Evolutionary conservation across 192 early-diverging fungal genomes (phyloP).

Genomic region (Dimargaris verticillata): DNA sequence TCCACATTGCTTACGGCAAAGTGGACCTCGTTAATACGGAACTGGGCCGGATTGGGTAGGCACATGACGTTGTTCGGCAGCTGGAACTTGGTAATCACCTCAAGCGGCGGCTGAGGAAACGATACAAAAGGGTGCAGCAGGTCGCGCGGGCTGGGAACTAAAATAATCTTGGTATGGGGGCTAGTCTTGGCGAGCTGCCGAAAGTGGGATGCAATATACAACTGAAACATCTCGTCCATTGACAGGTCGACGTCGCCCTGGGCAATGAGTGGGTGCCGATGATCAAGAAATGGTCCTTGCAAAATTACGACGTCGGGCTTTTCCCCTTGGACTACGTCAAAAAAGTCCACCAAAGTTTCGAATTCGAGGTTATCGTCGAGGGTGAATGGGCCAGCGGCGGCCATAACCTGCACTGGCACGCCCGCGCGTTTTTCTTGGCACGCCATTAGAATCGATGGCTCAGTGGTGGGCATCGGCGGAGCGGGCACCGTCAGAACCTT

Average conservation of each 20-base stretch:
- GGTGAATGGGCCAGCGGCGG: conserved; percentile 78
- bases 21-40: conserved; percentile 66
- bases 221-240: conserved; percentile 45
- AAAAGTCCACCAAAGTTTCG: conserved; percentile 66
- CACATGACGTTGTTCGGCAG: conserved; percentile 14
- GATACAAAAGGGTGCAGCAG: conserved; percentile 49
- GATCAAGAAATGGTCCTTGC: conserved; percentile 56
- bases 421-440: neutral
- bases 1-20: conserved; percentile 67
- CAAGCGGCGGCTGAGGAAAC: conserved; percentile 76
- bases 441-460: neutral
- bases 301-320: conserved; percentile 70
- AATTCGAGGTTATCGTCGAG: conserved; percentile 60
- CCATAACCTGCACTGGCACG: conserved; percentile 35
- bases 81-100: conserved; percentile 11
- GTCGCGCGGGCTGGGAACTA: conserved; percentile 69
- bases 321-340: conserved; percentile 36
- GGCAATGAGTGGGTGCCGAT: conserved; percentile 35
- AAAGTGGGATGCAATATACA: conserved; percentile 40
- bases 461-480: conserved; percentile 21
- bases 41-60: conserved; percentile 66
- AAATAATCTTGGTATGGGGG: conserved; percentile 31
- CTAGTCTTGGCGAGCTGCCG: conserved; percentile 28
- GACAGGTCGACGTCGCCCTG: conserved; percentile 34
- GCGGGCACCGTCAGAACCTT: conserved; percentile 40